Evolutionary conservation across 2,329 filamentous ascomycete species (phyloP).

Genomic region (Annulohypoxylon truncatum): DNA sequence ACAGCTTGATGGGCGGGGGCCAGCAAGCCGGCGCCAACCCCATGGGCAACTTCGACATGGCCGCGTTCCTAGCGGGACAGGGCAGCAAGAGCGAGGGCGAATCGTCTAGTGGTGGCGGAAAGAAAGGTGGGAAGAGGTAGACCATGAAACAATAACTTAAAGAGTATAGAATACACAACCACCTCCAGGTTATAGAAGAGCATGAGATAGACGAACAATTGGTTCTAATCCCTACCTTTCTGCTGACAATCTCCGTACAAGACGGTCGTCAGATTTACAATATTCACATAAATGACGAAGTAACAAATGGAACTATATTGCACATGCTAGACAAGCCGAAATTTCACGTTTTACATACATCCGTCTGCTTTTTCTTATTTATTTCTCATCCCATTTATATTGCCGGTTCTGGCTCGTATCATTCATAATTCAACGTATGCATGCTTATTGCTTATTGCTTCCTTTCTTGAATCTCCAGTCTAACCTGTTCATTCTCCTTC

Average conservation of each 20-base stretch:
- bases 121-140: constrained; percentile 57
- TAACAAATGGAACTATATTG: not conserved
- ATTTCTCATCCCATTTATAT: not conserved
- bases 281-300: not conserved
- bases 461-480: not conserved
- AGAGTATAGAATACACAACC: not conserved
- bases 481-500: not conserved
- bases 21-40: constrained; percentile 55
- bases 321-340: not conserved
- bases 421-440: constrained; percentile 15
- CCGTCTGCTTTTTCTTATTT: not conserved
- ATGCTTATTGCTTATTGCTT: not conserved
- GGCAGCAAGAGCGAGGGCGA: constrained; percentile 56
- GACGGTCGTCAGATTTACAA: too few relatives aligned
- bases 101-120: constrained; percentile 45
- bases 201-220: not conserved
- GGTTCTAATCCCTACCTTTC: not conserved
- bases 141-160: not conserved
- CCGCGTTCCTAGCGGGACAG: constrained; percentile 70
- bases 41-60: constrained; percentile 70
- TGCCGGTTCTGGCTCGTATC: not conserved
- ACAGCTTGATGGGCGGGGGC: constrained; percentile 63
- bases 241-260: too few relatives aligned
- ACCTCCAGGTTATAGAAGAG: not conserved
- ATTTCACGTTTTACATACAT: not conserved